Percentiles rank a stretch among this genome's conserved stretches.
These are phyloP conservation scores for Phanerochaete sordida DNA, from an alignment of 768 basidiomycete genomes.

Conservation along the genomic window DNA sequence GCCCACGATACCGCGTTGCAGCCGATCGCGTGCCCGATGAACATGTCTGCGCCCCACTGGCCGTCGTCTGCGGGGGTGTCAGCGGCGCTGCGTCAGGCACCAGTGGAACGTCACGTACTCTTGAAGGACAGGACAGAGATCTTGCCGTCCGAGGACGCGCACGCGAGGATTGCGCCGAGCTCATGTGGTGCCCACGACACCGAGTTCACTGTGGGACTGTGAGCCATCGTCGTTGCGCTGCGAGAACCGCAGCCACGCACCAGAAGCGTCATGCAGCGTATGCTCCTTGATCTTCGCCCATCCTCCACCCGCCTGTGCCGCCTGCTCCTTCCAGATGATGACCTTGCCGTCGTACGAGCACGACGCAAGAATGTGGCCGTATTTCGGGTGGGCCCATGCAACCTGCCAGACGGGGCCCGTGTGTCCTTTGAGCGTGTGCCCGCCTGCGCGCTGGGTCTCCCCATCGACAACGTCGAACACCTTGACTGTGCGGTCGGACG, in stretches of 20 bases:
- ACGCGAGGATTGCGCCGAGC: conserved; percentile 93
- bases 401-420: conserved; percentile 98
- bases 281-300: conserved; percentile 98
- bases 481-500: conserved; percentile 91
- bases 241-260: conserved; percentile 40
- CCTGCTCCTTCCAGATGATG: conserved; percentile 95
- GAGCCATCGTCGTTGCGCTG: not conserved
- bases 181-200: conserved; percentile 99
- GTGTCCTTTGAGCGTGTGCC: conserved; percentile 87
- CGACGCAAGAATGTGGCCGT: conserved; percentile 94
- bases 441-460: conserved; percentile 61
- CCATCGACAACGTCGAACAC: conserved; percentile 94
- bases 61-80: conserved; percentile 70
- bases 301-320: conserved; percentile 49
- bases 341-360: conserved; percentile 98
- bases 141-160: conserved; percentile 96
- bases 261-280: conserved; percentile 88
- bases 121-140: conserved; percentile 96
- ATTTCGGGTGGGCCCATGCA: conserved; percentile 98
- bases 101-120: conserved; percentile 57
- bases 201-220: conserved; percentile 71
- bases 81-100: no score
- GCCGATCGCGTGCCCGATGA: conserved; percentile 93
- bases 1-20: conserved; percentile 99
- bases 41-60: conserved; percentile 92